phyloP scores from a whole-genome alignment of 1,284 basidiomycete genomes.

The Marasmius fiardii region DNA sequence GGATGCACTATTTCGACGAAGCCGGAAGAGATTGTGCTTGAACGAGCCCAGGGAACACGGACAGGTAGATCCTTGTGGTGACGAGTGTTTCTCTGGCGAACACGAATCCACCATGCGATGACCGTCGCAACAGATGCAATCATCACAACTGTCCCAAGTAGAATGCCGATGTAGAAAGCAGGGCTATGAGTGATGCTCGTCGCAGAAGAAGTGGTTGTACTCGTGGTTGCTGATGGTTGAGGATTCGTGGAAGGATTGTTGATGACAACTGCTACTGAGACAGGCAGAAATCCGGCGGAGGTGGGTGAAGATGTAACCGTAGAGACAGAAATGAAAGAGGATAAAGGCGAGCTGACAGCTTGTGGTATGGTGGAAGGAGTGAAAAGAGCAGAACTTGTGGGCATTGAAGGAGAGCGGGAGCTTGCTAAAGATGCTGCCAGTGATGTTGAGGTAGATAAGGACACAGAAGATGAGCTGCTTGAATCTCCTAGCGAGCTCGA shows the following conservation, averaged over 20 bases:
- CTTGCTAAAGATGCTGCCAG: conserved; percentile 8
- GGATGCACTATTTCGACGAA: neutral
- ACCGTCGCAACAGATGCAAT: conserved; percentile 35
- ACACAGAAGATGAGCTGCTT: conserved; percentile 11
- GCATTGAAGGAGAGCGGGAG: neutral
- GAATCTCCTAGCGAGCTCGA: neutral
- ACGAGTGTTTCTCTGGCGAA: conserved; percentile 30
- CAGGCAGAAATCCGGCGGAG: conserved; percentile 3
- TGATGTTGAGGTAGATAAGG: neutral
- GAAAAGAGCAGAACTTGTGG: too few species aligned
- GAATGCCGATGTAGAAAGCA: conserved; percentile 41
- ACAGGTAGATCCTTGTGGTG: conserved; percentile 23
- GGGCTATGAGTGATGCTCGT: conserved; percentile 26
- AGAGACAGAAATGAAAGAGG: conserved; percentile 1
- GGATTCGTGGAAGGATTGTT: conserved; percentile 7
- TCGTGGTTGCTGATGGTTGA: neutral
- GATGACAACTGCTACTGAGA: conserved; percentile 1
- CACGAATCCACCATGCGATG: conserved; percentile 37
- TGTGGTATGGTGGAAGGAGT: too few species aligned
- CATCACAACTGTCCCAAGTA: conserved; percentile 37
- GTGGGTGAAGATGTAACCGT: neutral
- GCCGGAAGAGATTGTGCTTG: conserved; percentile 15
- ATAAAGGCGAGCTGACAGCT: conserved; percentile 6
- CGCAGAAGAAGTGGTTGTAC: conserved; percentile 14
- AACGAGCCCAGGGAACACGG: conserved; percentile 32